Base-by-base conservation (phyloP, 164 flowering plant species). In the Saururus chinensis region DNA sequence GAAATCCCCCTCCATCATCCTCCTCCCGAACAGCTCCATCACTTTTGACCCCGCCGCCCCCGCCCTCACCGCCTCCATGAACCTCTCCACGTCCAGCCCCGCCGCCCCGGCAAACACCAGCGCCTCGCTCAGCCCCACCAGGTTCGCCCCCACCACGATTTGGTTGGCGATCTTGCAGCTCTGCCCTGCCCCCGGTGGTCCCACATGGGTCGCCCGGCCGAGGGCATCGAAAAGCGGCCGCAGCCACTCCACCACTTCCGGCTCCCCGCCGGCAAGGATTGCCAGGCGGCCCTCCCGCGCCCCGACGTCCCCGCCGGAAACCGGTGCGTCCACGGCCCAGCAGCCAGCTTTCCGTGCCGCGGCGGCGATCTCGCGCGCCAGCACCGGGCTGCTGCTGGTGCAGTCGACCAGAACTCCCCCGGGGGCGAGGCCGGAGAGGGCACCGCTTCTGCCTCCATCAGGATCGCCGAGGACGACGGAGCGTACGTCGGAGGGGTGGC, bases 81-180 rank as follows among this genome's bases (percentile, higher is more conserved):
- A 84, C 64, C 66, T 68, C 68, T 20, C 57, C 76, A 66, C 30
- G 72, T 89, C 88, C 71, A 89, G 57, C 19, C 93, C 91, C 0
- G 88, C 81, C 57, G 64, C 63, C 74, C 68, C 77, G 0, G 93
- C 93, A 64, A 85, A 87, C 55, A 78, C 74, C 68, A 87, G 60
- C 41, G 86, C 93, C 71, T 89, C 96, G 64, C 89, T 80, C 72
- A 87, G 57, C 19, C 93, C 96, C 19, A 89, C 9, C 78, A 87
- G 67, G 62, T 76, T 85, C 19, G 73, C 84, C 20, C 81, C 80
- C 11, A 85, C 85, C 9, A 66, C 60, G 1, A 86, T 81, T 74
- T 86, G 96, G 55, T 89, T 89, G 25, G 81, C 93, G 10, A 89
- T 81, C 71, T 89, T 89, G 65, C 86, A 79, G 56, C 83, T 81